Base-by-base conservation (phyloP, 2,329 filamentous ascomycete species). In the Diaporthe longicolla region DNA sequence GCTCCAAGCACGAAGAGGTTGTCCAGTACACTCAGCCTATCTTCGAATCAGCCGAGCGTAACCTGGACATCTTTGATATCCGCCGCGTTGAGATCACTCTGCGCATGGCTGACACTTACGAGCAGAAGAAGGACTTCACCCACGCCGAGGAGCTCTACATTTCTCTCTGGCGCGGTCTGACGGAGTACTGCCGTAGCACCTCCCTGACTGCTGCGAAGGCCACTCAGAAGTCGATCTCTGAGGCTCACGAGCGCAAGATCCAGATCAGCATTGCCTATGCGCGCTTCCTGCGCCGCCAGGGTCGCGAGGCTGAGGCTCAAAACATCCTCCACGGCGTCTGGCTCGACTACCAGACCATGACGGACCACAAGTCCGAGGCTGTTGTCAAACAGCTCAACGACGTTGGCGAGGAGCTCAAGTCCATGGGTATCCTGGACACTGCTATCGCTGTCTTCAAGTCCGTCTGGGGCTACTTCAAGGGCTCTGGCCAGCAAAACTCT, bases 101-200 rank as follows among this genome's bases (percentile, higher is more conserved):
- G 35, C 68, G 72, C 29, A 75, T 75, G 74, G 74, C 74, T 4
- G 72, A 73, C 21, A 75, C 74, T 45, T 75, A 74, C 26, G 74
- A 75, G 72, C 73, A 74, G 72, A 76, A 74, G 75, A 76, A 76
- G 50, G 73, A 78, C 45, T 71, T 71, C 26, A 69, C 75, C 26
- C 73, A 73, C 32, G 76, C 77, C 35, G 77, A 78, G 70, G 77
- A 78, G 71, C 71, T 76, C 19, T 78, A 77, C 69, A 74, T 78
- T 58, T 76, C 75, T 21, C 71, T 78, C n/a, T 78, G 77, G 77
- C 75, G 76, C 29, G 71, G 76, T 17, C 70, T 79, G 68, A 75
- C 76, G 15, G 72, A 75, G 37, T 74, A 77, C 72, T 77, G 73
- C 72, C 76, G 77, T 43, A 75, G 70, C 72, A 68, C 70, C 26